Conservation (phyloP, 768 basidiomycete genomes). For the Suillus bovinus region DNA sequence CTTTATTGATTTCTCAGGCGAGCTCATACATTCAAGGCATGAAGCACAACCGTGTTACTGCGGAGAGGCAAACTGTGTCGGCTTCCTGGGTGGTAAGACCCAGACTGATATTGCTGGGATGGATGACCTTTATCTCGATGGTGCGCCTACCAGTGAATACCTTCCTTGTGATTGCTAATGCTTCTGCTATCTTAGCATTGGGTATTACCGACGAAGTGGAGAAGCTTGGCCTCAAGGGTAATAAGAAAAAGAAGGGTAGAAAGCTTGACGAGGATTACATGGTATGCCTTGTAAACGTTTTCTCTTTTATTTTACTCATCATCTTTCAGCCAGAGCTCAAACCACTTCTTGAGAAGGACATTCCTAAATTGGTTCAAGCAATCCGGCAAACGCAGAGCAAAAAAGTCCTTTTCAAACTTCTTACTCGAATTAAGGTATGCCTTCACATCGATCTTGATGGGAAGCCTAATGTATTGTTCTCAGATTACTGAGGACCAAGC, state of each 20-base stretch:
- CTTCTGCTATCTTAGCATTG: conserved; percentile 54
- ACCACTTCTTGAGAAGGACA: conserved; percentile 74
- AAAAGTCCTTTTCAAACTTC: conserved; percentile 78
- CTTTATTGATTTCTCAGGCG: not conserved
- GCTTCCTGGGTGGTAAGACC: conserved; percentile 96
- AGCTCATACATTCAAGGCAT: conserved; percentile 55
- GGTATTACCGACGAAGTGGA: conserved; percentile 94
- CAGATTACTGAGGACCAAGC: conserved; percentile 85
- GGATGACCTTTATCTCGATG: conserved; percentile 94
- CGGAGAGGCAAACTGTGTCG: conserved; percentile 93
- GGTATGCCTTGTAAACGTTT: conserved; percentile 43
- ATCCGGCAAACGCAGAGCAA: conserved; percentile 85
- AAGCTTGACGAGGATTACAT: conserved; percentile 94
- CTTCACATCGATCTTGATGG: not conserved
- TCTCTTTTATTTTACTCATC: conserved; percentile 8
- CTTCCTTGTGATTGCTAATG: not conserved
- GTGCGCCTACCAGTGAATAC: conserved; percentile 39
- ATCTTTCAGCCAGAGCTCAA: conserved; percentile 67
- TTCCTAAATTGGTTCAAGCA: conserved; percentile 90
- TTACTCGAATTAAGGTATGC: conserved; percentile 82
- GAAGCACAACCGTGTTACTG: conserved; percentile 95
- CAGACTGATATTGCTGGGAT: conserved; percentile 95
- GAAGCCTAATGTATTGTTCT: not conserved
- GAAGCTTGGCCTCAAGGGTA: conserved; percentile 78
- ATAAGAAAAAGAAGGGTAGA: conserved; percentile 85